Percentiles rank a stretch among this genome's conserved stretches.
Evolutionary conservation across 2,329 filamentous ascomycete species (phyloP).

Genomic region (Zasmidium citrigriseum): DNA sequence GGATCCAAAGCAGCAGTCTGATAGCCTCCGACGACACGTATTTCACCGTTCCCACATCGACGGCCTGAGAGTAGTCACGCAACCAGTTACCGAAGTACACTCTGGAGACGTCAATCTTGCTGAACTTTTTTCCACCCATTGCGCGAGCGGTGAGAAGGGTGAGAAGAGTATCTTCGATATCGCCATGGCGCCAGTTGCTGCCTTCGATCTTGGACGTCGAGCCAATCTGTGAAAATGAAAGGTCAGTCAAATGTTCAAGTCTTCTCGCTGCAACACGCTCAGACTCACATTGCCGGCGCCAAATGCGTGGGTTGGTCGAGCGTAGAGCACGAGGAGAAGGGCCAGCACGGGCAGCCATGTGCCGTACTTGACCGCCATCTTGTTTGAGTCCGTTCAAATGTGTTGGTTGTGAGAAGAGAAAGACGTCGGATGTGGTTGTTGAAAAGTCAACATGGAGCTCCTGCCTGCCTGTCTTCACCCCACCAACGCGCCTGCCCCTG

Average conservation of each 20-base stretch:
- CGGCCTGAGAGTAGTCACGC: conserved; percentile 56
- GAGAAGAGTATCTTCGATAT: conserved; percentile 57
- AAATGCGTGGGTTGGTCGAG: conserved; percentile 37
- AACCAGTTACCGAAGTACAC: conserved; percentile 46
- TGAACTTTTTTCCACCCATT: conserved; percentile 76
- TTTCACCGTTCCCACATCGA: conserved; percentile 56
- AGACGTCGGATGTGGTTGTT: not conserved
- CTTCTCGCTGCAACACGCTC: conserved; percentile 62
- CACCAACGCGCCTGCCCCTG: not conserved
- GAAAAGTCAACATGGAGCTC: not conserved
- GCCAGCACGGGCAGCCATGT: conserved; percentile 25
- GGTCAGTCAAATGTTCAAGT: too few relatives aligned
- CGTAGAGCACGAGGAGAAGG: conserved; percentile 26
- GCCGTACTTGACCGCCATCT: conserved; percentile 23
- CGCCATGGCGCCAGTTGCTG: conserved; percentile 55
- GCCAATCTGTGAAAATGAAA: conserved; percentile 73
- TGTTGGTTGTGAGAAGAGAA: not conserved
- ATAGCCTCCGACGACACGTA: conserved; percentile 56
- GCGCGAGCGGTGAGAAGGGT: conserved; percentile 57
- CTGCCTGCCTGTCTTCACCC: not conserved
- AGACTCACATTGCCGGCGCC: conserved; percentile 52
- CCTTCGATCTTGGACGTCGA: conserved; percentile 67
- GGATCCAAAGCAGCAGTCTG: conserved; percentile 55
- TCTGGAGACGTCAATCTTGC: conserved; percentile 64
- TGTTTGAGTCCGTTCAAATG: conserved; percentile 3